A percentile compares a stretch with the other conserved stretches of the same genome.
phyloP scores from a whole-genome alignment of 2,329 filamentous ascomycete genomes.

The Arthrobotrys sphaeroides region DNA sequence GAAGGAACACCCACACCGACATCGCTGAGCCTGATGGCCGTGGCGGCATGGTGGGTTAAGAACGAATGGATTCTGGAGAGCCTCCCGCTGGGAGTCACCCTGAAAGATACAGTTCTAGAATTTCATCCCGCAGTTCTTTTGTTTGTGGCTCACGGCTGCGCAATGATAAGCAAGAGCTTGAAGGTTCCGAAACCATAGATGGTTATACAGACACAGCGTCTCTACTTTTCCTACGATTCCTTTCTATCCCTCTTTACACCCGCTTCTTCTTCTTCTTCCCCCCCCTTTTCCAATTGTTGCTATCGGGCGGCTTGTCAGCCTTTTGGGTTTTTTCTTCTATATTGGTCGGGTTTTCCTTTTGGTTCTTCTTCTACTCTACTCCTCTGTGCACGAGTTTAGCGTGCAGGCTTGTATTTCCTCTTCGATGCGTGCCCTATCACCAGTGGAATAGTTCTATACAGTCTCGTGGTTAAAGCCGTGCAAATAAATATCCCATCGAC shows the following conservation, averaged over 20 bases:
- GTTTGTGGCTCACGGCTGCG: slow-evolving; percentile 86
- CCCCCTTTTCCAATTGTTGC: not conserved
- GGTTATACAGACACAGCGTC: slow-evolving; percentile 64
- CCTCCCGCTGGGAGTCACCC: slow-evolving; percentile 78
- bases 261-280: not conserved
- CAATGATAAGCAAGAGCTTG: slow-evolving; percentile 95
- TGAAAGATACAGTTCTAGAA: slow-evolving; percentile 75
- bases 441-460: slow-evolving; percentile 11
- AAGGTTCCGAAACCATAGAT: slow-evolving; percentile 78
- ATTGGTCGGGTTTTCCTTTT: slow-evolving; percentile 16
- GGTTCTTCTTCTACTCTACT: not conserved
- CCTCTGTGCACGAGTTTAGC: slow-evolving; percentile 13
- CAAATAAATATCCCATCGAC: not conserved
- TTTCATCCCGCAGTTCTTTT: slow-evolving; percentile 83
- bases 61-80: slow-evolving; percentile 80
- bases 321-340: slow-evolving; percentile 14
- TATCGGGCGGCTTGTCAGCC: not conserved
- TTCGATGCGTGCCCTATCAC: not conserved
- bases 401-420: slow-evolving; percentile 9
- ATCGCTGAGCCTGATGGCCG: slow-evolving; percentile 77
- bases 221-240: not conserved
- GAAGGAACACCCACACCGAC: slow-evolving; percentile 97
- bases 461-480: not conserved
- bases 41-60: slow-evolving; percentile 91
- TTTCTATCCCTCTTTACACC: not conserved